Conservation (phyloP, 164 flowering plant genomes). For the Vitis rupestris region DNA sequence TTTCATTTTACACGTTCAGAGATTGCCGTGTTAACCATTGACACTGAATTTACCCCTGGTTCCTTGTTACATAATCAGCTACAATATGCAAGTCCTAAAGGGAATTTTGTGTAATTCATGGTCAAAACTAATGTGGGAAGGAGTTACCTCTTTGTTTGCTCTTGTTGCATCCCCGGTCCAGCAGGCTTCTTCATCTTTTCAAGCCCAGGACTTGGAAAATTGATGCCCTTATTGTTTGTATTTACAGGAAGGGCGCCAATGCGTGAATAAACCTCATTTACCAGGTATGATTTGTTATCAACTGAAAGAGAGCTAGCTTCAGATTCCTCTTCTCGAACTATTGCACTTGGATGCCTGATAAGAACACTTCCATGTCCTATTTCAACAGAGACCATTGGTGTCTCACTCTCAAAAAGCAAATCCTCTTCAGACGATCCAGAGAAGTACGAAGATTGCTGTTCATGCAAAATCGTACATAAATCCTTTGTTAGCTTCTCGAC, state of each 20-base stretch:
- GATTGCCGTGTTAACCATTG: too few species aligned
- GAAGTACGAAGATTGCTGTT: slow-evolving; percentile 76
- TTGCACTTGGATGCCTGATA: slow-evolving; percentile 70
- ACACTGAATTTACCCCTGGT: neutral
- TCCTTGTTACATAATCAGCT: neutral
- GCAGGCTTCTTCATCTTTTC: slow-evolving; percentile 36
- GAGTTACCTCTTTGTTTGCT: slow-evolving; percentile 51
- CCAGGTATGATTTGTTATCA: slow-evolving; percentile 47
- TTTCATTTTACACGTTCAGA: too few species aligned
- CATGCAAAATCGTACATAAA: slow-evolving; percentile 70
- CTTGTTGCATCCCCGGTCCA: slow-evolving; percentile 36
- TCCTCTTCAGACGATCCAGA: slow-evolving; percentile 86
- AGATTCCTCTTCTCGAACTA: slow-evolving; percentile 85
- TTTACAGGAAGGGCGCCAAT: slow-evolving; percentile 39
- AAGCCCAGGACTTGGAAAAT: slow-evolving; percentile 22
- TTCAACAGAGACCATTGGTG: slow-evolving; percentile 92
- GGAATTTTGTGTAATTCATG: neutral
- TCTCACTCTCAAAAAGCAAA: slow-evolving; percentile 75
- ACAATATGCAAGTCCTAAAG: neutral
- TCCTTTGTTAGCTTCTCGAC: slow-evolving; percentile 96
- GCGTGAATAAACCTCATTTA: slow-evolving; percentile 52
- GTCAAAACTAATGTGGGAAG: neutral
- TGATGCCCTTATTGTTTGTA: slow-evolving; percentile 31
- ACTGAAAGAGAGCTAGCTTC: slow-evolving; percentile 93
- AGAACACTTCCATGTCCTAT: slow-evolving; percentile 96